Percentiles rank a stretch among this genome's conserved stretches.
phyloP scores from a whole-genome alignment of 352 stramenopile species.

The Globisporangium canariense region DNA sequence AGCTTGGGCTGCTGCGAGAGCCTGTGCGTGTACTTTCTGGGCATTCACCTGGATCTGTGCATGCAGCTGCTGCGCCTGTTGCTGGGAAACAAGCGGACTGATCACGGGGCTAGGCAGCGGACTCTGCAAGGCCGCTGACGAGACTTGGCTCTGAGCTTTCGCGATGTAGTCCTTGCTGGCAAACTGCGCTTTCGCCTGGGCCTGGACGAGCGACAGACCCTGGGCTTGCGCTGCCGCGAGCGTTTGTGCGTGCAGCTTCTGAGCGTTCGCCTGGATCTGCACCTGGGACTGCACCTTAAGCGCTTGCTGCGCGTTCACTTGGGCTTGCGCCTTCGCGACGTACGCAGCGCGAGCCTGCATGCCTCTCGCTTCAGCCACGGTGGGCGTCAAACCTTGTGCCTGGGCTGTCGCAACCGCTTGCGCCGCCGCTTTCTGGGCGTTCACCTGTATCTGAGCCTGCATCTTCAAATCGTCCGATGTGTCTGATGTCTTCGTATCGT shows the following conservation, averaged over 20 bases:
- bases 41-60: conserved; percentile 89
- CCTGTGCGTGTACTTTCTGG: conserved; percentile 86
- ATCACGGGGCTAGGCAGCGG: conserved; percentile 47
- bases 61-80: conserved; percentile 84
- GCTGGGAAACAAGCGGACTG: conserved; percentile 59
- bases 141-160: conserved; percentile 82
- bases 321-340: conserved; percentile 82
- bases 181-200: conserved; percentile 83
- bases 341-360: conserved; percentile 84
- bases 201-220: conserved; percentile 80
- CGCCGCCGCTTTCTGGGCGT: conserved; percentile 78
- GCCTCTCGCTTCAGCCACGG: conserved; percentile 65
- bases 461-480: conserved; percentile 71
- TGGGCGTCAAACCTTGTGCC: conserved; percentile 72
- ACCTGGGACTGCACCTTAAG: conserved; percentile 86
- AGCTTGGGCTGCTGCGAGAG: conserved; percentile 81
- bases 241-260: conserved; percentile 86
- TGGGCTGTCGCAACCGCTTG: conserved; percentile 76
- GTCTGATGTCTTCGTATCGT: conserved; percentile 33
- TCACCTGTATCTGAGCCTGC: conserved; percentile 82
- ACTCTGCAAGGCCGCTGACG: conserved; percentile 53
- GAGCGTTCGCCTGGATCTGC: conserved; percentile 87
- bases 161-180: conserved; percentile 89
- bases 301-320: conserved; percentile 78
- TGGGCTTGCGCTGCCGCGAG: conserved; percentile 80